These are phyloP conservation scores for Suillus hirtellus DNA, from an alignment of 768 basidiomycete genomes.

Conservation along the genomic window DNA sequence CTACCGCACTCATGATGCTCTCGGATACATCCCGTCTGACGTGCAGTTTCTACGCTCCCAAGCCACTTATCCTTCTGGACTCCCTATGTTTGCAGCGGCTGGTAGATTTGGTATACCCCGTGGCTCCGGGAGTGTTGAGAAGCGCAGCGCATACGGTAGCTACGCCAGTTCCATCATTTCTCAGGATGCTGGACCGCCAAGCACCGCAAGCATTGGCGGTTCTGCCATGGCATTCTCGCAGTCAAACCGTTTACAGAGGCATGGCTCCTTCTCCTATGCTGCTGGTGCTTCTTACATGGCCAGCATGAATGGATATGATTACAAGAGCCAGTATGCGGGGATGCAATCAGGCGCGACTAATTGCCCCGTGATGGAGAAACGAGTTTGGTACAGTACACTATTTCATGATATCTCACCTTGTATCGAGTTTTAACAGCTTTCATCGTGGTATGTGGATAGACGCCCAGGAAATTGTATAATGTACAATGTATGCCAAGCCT, in stretches of 20 bases:
- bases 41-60: constrained; percentile 95
- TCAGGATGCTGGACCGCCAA: constrained; percentile 77
- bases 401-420: too few species aligned
- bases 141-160: constrained; percentile 73
- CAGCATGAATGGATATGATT: constrained; percentile 73
- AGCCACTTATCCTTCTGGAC: constrained; percentile 90
- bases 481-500: too few species aligned
- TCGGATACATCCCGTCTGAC: constrained; percentile 93
- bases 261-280: constrained; percentile 75
- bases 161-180: constrained; percentile 94
- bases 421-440: too few species aligned
- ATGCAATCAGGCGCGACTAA: constrained; percentile 81
- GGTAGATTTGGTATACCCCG: constrained; percentile 71
- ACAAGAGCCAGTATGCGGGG: constrained; percentile 89
- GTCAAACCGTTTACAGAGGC: constrained; percentile 81
- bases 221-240: constrained; percentile 82
- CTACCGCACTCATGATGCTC: constrained; percentile 92
- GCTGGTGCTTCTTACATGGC: constrained; percentile 77
- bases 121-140: constrained; percentile 56
- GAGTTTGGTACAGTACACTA: constrained; percentile 41
- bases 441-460: too few species aligned
- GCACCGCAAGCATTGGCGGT: constrained; percentile 57
- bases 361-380: too few species aligned
- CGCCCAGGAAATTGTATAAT: too few species aligned
- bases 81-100: constrained; percentile 72